A percentile compares a stretch with the other conserved stretches of the same genome.
These are phyloP conservation scores for Rhododendron vialii DNA, from an alignment of 148 eudicot species.

Conservation along the genomic window DNA sequence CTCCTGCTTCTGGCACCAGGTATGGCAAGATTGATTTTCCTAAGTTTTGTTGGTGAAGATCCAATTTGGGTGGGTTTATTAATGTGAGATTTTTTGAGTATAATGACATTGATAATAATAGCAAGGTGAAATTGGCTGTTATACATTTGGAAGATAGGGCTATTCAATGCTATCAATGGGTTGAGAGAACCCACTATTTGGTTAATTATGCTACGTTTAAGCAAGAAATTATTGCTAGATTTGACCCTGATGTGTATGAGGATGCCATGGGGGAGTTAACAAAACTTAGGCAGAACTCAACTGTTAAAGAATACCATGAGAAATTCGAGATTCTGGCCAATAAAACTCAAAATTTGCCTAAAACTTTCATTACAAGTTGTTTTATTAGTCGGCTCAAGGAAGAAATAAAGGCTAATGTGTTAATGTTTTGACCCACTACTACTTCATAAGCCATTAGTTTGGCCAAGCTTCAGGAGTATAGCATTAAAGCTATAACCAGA, in stretches of 20 bases:
- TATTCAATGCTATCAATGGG: background rate
- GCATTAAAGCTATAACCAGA: too few relatives aligned
- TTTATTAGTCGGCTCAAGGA: background rate
- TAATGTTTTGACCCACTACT: background rate
- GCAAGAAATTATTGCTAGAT: background rate
- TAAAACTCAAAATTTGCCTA: background rate
- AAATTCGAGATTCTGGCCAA: background rate
- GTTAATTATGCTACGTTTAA: background rate
- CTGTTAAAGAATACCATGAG: background rate
- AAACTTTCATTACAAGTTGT: background rate
- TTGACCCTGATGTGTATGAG: background rate
- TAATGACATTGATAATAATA: background rate
- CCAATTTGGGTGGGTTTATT: background rate
- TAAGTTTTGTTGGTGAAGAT: background rate
- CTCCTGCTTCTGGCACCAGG: background rate
- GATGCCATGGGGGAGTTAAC: background rate
- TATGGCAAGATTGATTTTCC: background rate
- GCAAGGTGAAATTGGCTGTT: background rate
- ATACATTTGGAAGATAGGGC: background rate
- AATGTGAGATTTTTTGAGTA: background rate
- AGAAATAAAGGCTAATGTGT: background rate
- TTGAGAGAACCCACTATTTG: background rate
- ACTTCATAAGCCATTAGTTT: background rate
- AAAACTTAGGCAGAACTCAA: background rate
- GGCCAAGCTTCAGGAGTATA: background rate